phyloP scores from a whole-genome alignment of 2,329 filamentous ascomycete species.

The Fusarium verrucosum region DNA sequence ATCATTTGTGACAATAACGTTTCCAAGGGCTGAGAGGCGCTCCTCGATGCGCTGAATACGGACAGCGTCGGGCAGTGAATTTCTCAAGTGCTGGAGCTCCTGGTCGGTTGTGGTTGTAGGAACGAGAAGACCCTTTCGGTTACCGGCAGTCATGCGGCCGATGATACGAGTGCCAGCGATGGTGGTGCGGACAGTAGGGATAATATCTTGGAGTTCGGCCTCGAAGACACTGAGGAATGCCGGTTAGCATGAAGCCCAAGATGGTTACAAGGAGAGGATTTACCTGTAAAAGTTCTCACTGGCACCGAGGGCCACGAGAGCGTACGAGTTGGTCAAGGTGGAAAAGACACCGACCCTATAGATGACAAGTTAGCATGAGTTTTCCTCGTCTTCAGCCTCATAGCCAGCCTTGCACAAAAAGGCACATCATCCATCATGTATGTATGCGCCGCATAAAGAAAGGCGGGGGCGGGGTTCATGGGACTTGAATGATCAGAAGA shows the following conservation, averaged over 20 bases:
- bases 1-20: conserved; percentile 96
- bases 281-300: conserved; percentile 99
- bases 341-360: conserved; percentile 93
- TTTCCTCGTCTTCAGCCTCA: background rate
- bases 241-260: background rate
- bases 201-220: conserved; percentile 95
- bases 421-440: background rate
- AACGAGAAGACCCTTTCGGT: conserved; percentile 95
- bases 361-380: conserved; percentile 14
- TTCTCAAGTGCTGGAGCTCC: conserved; percentile 96
- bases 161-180: conserved; percentile 97
- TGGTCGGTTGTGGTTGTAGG: conserved; percentile 97
- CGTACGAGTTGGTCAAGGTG: conserved; percentile 96
- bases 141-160: conserved; percentile 92
- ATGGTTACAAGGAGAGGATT: background rate
- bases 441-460: conserved; percentile 11
- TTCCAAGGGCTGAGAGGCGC: conserved; percentile 91
- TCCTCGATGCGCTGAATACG: conserved; percentile 99
- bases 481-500: conserved; percentile 7
- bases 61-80: conserved; percentile 89
- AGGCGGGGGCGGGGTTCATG: conserved; percentile 43
- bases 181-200: conserved; percentile 95
- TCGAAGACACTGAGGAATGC: conserved; percentile 79
- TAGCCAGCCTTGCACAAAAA: background rate
- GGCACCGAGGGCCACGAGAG: conserved; percentile 90